These are phyloP conservation scores for Ceratocystis smalleyi DNA, from an alignment of 2,329 filamentous ascomycete genomes.

Conservation along the genomic window DNA sequence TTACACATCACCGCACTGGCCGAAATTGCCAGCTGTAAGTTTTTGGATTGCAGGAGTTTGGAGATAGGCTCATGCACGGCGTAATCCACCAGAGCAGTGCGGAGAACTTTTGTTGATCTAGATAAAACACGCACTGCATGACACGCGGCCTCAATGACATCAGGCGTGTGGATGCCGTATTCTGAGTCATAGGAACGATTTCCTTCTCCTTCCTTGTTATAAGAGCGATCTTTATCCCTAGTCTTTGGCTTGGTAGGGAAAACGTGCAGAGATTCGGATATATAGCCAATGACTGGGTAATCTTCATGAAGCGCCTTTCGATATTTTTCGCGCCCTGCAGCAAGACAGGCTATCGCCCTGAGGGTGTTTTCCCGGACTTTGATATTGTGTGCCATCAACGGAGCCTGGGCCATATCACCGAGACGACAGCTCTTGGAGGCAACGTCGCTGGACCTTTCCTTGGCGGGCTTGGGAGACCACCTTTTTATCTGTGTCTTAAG, in stretches of 20 bases:
- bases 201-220: constrained; percentile 19
- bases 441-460: constrained; percentile 24
- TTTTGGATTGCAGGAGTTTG: constrained; percentile 54
- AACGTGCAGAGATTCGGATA: constrained; percentile 60
- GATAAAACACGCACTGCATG: constrained; percentile 67
- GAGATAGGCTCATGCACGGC: constrained; percentile 66
- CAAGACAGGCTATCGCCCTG: constrained; percentile 65
- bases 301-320: constrained; percentile 69
- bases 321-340: constrained; percentile 68
- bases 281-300: constrained; percentile 55
- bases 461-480: constrained; percentile 28
- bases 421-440: constrained; percentile 32
- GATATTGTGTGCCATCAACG: constrained; percentile 50
- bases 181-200: constrained; percentile 24
- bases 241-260: constrained; percentile 37
- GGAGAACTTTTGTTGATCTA: constrained; percentile 65
- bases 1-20: constrained; percentile 77
- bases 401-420: constrained; percentile 45
- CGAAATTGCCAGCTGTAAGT: constrained; percentile 69
- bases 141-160: constrained; percentile 73
- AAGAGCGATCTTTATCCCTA: constrained; percentile 32
- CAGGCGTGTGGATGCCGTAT: constrained; percentile 57
- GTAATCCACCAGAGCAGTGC: constrained; percentile 77
- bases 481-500: constrained; percentile 25
- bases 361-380: constrained; percentile 61